phyloP scores from a whole-genome alignment of 2,329 filamentous ascomycete species.

The Rhinocladiella similis region DNA sequence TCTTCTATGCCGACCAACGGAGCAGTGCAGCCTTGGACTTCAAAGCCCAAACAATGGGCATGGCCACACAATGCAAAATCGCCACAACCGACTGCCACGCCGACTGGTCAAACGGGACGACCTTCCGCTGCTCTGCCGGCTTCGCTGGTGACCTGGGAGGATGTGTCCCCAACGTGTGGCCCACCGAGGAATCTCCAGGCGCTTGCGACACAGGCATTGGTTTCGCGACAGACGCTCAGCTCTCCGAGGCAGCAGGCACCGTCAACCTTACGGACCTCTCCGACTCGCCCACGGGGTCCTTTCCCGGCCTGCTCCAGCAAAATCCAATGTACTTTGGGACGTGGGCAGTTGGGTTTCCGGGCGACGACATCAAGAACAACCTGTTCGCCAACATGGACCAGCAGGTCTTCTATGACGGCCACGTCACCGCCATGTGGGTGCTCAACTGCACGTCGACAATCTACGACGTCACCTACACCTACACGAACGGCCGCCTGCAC shows the following conservation, averaged over 20 bases:
- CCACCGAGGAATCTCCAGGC: background rate
- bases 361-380: slow-evolving; percentile 13
- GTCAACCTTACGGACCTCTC: background rate
- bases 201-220: background rate
- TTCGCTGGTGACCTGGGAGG: background rate
- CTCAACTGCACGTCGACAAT: slow-evolving; percentile 21
- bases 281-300: background rate
- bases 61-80: slow-evolving; percentile 8
- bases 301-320: background rate
- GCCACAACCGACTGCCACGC: background rate
- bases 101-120: background rate
- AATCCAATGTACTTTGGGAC: slow-evolving; percentile 3
- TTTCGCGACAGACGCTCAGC: background rate
- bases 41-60: slow-evolving; percentile 13
- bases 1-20: slow-evolving; percentile 10
- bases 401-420: background rate
- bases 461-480: slow-evolving; percentile 18
- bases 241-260: background rate
- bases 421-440: slow-evolving; percentile 4
- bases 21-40: slow-evolving; percentile 11
- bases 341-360: slow-evolving; percentile 9
- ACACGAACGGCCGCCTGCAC: slow-evolving; percentile 16
- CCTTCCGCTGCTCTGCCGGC: background rate
- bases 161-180: background rate
- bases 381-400: slow-evolving; percentile 2